Percentiles rank a stretch among this genome's conserved stretches.
These are phyloP conservation scores for Amphibolis antarctica DNA, from an alignment of 106 monocot species.

Conservation along the genomic window DNA sequence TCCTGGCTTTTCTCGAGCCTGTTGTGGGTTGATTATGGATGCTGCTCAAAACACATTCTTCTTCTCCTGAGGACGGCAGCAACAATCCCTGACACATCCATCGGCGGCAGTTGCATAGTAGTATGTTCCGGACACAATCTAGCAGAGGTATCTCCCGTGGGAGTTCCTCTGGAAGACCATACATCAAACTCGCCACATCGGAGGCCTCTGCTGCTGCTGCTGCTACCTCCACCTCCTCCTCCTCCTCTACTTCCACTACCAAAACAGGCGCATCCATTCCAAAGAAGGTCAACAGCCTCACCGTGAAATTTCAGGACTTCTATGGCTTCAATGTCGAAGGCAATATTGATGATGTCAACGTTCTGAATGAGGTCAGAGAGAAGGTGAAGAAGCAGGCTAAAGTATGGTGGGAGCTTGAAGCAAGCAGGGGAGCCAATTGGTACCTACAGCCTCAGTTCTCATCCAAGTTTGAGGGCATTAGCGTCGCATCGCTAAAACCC, in stretches of 20 bases:
- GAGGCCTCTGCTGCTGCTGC: background rate
- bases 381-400: slow-evolving; percentile 67
- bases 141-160: slow-evolving; percentile 30
- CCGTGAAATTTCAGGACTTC: slow-evolving; percentile 91
- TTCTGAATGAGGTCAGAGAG: slow-evolving; percentile 95
- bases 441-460: slow-evolving; percentile 61
- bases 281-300: slow-evolving; percentile 23
- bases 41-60: background rate
- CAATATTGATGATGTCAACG: slow-evolving; percentile 85
- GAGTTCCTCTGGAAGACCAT: slow-evolving; percentile 21
- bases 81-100: background rate
- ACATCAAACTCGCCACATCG: slow-evolving; percentile 26
- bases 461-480: slow-evolving; percentile 44
- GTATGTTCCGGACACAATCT: slow-evolving; percentile 51
- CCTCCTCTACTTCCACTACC: slow-evolving; percentile 14
- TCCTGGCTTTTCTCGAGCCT: background rate
- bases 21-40: background rate
- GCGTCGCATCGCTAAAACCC: slow-evolving; percentile 47
- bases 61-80: background rate
- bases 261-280: slow-evolving; percentile 4
- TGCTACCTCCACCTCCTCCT: background rate
- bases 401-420: slow-evolving; percentile 89
- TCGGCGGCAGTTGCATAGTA: too few relatives aligned
- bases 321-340: slow-evolving; percentile 87
- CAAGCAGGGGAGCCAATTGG: slow-evolving; percentile 87